These are phyloP conservation scores for Cytospora schulzeri DNA, from an alignment of 2,329 filamentous ascomycete genomes.

Conservation along the genomic window DNA sequence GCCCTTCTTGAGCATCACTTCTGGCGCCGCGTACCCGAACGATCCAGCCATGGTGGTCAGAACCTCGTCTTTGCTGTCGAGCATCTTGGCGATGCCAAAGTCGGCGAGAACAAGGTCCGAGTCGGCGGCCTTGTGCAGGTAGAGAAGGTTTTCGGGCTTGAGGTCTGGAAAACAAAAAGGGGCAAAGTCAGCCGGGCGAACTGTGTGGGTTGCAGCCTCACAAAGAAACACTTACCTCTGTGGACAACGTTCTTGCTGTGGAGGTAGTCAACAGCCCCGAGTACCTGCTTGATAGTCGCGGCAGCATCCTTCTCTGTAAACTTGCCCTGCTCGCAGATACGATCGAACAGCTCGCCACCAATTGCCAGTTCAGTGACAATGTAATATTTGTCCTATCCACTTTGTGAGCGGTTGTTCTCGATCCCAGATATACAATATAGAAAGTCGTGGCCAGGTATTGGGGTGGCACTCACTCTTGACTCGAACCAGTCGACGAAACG, in stretches of 20 bases:
- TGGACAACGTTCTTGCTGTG: slow-evolving; percentile 96
- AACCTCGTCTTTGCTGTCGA: slow-evolving; percentile 86
- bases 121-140: slow-evolving; percentile 74
- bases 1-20: slow-evolving; percentile 97
- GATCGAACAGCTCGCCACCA: slow-evolving; percentile 94
- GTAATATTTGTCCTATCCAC: slow-evolving; percentile 91
- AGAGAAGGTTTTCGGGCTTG: slow-evolving; percentile 96
- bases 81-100: slow-evolving; percentile 98
- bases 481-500: slow-evolving; percentile 99
- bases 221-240: slow-evolving; percentile 63
- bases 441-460: not conserved
- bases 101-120: slow-evolving; percentile 93
- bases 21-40: slow-evolving; percentile 95
- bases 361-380: slow-evolving; percentile 96
- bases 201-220: not conserved
- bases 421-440: not conserved
- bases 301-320: slow-evolving; percentile 99
- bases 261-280: slow-evolving; percentile 91
- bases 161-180: slow-evolving; percentile 68
- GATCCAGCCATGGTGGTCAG: slow-evolving; percentile 98
- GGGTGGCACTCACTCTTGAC: slow-evolving; percentile 72
- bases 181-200: not conserved
- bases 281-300: slow-evolving; percentile 90
- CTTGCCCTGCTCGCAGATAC: slow-evolving; percentile 96
- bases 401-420: slow-evolving; percentile 17